A percentile compares a stretch with the other conserved stretches of the same genome.
These are phyloP conservation scores for Fusarium chuoi DNA, from an alignment of 2,329 filamentous ascomycete species.

Conservation along the genomic window DNA sequence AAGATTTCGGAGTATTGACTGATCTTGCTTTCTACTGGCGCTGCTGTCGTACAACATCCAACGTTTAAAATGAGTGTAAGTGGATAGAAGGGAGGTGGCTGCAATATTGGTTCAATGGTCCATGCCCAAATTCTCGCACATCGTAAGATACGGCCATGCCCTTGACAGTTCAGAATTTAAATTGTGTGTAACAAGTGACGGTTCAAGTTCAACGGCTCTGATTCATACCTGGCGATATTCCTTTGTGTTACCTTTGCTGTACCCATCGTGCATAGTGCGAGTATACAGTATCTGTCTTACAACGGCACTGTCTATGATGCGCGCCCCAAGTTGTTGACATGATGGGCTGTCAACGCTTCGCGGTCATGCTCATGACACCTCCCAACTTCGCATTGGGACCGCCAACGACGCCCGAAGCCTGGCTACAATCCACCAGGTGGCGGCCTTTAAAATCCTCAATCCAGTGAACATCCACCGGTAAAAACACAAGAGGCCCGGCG, in stretches of 20 bases:
- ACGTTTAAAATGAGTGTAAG: conserved; percentile 23
- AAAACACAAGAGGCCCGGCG: neutral
- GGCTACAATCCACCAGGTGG: neutral
- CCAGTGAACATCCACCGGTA: neutral
- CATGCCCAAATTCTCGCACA: neutral
- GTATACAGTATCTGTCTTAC: neutral
- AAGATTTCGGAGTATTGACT: conserved; percentile 26
- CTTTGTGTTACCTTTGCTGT: neutral
- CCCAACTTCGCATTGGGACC: neutral
- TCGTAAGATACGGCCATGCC: neutral
- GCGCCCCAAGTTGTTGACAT: conserved; percentile 23
- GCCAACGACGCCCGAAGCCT: neutral
- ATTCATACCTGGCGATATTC: neutral
- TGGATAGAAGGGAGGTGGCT: conserved; percentile 12
- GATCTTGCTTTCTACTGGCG: conserved; percentile 19
- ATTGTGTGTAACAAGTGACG: conserved; percentile 13
- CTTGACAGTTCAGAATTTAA: neutral
- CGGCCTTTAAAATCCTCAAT: neutral
- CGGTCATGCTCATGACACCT: conserved; percentile 33
- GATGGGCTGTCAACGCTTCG: conserved; percentile 15
- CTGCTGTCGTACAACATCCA: conserved; percentile 32
- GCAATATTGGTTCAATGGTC: conserved; percentile 14
- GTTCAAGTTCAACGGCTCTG: conserved; percentile 6
- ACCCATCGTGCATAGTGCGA: conserved; percentile 10
- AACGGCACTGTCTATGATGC: neutral